A percentile compares a stretch with the other conserved stretches of the same genome.
These are phyloP conservation scores for Castanopsis chinensis DNA, from an alignment of 306 rosid genomes.

Conservation along the genomic window DNA sequence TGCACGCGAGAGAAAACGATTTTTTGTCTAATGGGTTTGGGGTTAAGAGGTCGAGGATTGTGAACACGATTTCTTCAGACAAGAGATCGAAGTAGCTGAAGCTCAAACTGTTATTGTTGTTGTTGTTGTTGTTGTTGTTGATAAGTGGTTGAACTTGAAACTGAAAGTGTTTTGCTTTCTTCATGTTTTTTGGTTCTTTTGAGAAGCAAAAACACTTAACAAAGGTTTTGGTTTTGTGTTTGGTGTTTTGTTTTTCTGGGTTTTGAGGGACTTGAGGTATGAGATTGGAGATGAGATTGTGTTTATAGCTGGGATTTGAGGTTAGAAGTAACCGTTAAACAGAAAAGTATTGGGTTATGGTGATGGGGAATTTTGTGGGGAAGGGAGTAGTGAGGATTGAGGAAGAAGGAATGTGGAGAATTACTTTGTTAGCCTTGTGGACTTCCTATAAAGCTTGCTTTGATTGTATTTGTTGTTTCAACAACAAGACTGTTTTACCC, in stretches of 20 bases:
- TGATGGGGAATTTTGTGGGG: not conserved
- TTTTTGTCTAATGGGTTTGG: conserved; percentile 44
- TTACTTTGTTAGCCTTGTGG: conserved; percentile 37
- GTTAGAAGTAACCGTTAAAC: conserved; percentile 30
- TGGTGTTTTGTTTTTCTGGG: too few species aligned
- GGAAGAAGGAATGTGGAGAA: not conserved
- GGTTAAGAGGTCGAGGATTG: conserved; percentile 60
- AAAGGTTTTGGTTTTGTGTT: not conserved
- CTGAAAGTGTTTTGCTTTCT: conserved; percentile 36
- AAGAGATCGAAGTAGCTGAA: conserved; percentile 49
- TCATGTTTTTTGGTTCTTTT: conserved; percentile 27
- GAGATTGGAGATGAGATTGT: not conserved
- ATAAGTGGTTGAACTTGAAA: not conserved
- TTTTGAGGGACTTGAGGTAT: not conserved
- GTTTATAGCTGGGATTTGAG: not conserved
- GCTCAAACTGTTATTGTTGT: not conserved
- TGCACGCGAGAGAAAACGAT: conserved; percentile 65
- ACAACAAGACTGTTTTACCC: conserved; percentile 25
- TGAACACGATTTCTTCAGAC: conserved; percentile 70
- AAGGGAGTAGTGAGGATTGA: conserved; percentile 9
- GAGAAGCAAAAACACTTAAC: not conserved
- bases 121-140: not conserved
- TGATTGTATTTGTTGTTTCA: not conserved
- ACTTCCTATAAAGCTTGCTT: not conserved
- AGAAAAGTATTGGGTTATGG: conserved; percentile 17